Evolutionary conservation across 306 rosid species (phyloP).

Genomic region (Spatholobus suberectus): DNA sequence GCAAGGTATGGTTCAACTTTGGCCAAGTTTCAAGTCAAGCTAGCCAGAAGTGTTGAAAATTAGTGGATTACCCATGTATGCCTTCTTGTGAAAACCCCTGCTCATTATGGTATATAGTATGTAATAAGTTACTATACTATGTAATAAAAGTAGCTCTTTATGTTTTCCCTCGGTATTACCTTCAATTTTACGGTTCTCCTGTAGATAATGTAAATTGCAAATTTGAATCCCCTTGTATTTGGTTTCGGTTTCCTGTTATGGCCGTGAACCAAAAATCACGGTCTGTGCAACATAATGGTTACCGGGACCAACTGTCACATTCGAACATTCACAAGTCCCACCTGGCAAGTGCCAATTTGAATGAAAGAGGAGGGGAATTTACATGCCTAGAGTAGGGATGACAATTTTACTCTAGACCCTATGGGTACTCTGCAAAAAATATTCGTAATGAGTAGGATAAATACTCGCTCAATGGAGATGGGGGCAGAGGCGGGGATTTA

Average conservation of each 20-base stretch:
- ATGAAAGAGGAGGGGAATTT: neutral
- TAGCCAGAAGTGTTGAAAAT: neutral
- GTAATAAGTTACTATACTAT: slow-evolving; percentile 19
- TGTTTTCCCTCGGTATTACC: neutral
- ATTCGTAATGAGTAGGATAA: no score
- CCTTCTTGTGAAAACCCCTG: slow-evolving; percentile 4
- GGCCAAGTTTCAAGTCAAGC: slow-evolving; percentile 12
- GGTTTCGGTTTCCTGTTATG: neutral
- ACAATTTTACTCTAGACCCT: no score
- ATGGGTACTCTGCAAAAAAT: no score
- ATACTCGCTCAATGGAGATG: no score
- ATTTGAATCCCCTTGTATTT: neutral
- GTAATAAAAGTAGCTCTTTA: neutral
- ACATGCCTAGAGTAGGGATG: neutral
- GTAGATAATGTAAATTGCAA: neutral
- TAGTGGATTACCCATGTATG: slow-evolving; percentile 9
- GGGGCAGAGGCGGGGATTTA: no score
- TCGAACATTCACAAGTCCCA: no score
- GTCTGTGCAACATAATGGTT: neutral
- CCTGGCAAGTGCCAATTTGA: neutral
- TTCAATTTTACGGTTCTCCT: neutral
- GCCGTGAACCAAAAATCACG: neutral
- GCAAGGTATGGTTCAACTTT: slow-evolving; percentile 23
- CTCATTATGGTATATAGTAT: neutral
- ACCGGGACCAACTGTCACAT: no score